A percentile compares a stretch with the other conserved stretches of the same genome.
These are phyloP conservation scores for Cubamyces sp. DNA, from an alignment of 768 basidiomycete genomes.

Conservation along the genomic window DNA sequence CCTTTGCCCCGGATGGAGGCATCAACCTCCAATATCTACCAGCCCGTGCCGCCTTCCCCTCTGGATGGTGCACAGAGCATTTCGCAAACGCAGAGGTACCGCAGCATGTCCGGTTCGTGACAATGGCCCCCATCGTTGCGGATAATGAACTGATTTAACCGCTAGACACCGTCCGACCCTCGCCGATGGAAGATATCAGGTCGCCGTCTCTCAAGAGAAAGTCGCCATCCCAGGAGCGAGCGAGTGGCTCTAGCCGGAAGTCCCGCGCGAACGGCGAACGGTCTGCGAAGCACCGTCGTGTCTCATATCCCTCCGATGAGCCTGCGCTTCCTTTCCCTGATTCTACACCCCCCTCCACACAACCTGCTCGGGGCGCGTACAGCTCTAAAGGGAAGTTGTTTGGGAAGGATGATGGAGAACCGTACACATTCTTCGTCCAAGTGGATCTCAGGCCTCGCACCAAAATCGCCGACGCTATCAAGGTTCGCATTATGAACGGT, in stretches of 20 bases:
- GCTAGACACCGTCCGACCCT: conserved; percentile 1
- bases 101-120: conserved; percentile 13
- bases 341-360: not conserved
- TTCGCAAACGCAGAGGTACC: not conserved
- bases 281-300: conserved; percentile 1
- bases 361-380: not conserved
- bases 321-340: conserved; percentile 1
- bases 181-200: conserved; percentile 12
- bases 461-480: conserved; percentile 56
- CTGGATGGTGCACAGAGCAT: not conserved
- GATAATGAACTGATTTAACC: not conserved
- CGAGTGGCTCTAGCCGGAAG: not conserved
- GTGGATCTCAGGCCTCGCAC: conserved; percentile 63
- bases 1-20: not conserved
- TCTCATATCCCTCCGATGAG: conserved; percentile 7
- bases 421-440: conserved; percentile 66
- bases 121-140: no score
- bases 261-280: not conserved
- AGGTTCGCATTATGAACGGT: conserved; percentile 45
- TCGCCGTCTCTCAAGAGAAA: conserved; percentile 11
- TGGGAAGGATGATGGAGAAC: conserved; percentile 43
- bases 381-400: conserved; percentile 45
- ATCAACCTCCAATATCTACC: not conserved
- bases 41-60: not conserved
- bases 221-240: not conserved